Base-by-base conservation (phyloP, 208 protist species). In the Porcisia hertigi region DNA sequence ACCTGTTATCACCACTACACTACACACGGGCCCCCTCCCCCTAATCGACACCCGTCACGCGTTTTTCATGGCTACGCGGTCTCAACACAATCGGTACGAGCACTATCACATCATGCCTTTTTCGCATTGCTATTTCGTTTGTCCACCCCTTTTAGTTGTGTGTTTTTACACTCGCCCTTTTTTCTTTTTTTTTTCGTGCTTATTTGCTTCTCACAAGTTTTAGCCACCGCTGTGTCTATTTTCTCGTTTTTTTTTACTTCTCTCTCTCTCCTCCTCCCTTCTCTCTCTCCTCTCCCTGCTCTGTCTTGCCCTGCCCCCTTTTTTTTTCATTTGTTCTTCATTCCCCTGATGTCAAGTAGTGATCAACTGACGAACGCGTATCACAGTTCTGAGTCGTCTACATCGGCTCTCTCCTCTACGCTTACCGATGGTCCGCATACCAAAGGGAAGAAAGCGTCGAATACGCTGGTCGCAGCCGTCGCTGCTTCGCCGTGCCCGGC, bases 311-410 rank as follows among this genome's bases (percentile, higher is more conserved):
- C 30, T 30, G 30, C 14, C 16, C 65, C 3, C 47, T 52, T 73
- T 72, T 12, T 0, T 67, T 47, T 47, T 67, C 18, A n/a, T 34
- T 34, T 53, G 62, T 55, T 1, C 70, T 16, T 52, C 47, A 18
- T 9, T 12, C 30, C 47, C 30, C 53, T 47, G 47, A 81, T 81
- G 76, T 76, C 76, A 16, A 49, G 23, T 34, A 81, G 62, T 57
- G 71, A 76, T 41, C 70, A 11, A 12, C 20, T 73, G 2, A 81
- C 76, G 8, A 52, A 65, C 25, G 71, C 45, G 14, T 73, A 81
- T 52, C 30, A 55, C 45, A 75, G 71, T 25, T 58, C 73, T 39
- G 76, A 81, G 64, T 81, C 64, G 1, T 72, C 76, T 1, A 54
- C 52, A 2, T 71, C 71, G 39, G 69, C 55, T 12, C 64, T 80